These are phyloP conservation scores for Kondoa subrosea DNA, from an alignment of 768 basidiomycete genomes.

Conservation along the genomic window DNA sequence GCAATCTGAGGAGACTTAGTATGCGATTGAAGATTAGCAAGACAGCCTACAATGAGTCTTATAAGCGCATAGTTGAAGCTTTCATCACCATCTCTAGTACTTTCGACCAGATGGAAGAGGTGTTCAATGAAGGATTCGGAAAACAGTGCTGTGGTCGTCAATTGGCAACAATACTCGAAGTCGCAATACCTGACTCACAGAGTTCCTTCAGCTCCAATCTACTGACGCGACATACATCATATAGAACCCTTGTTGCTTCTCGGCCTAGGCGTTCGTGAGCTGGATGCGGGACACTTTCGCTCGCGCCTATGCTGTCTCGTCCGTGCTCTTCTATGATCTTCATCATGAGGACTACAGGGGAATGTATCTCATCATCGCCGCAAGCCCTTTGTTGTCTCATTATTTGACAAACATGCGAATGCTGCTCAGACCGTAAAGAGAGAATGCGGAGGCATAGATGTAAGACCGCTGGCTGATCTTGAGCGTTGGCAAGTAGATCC, in stretches of 20 bases:
- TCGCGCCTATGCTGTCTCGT: conserved; percentile 71
- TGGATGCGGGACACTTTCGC: conserved; percentile 33
- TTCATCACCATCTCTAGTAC: conserved; percentile 77
- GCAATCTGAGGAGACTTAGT: conserved; percentile 45
- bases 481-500: conserved; percentile 50
- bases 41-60: conserved; percentile 59
- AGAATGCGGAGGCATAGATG: conserved; percentile 12
- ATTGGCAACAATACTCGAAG: background rate
- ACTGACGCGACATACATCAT: conserved; percentile 85
- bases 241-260: conserved; percentile 37
- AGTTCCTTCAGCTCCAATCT: conserved; percentile 60
- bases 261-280: conserved; percentile 21
- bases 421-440: conserved; percentile 1
- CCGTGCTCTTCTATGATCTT: conserved; percentile 34
- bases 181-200: conserved; percentile 38
- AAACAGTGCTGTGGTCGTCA: conserved; percentile 49
- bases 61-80: conserved; percentile 89
- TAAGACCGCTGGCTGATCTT: conserved; percentile 1
- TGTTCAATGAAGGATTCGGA: conserved; percentile 68
- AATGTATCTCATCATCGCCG: conserved; percentile 6
- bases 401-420: conserved; percentile 16
- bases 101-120: conserved; percentile 82
- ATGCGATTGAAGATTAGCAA: background rate
- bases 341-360: conserved; percentile 16
- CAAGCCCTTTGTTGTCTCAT: conserved; percentile 14